Evolutionary conservation across 495 filamentous ascomycete species (phyloP).

Genomic region (Pseudoneurospora amorphoporcata): DNA sequence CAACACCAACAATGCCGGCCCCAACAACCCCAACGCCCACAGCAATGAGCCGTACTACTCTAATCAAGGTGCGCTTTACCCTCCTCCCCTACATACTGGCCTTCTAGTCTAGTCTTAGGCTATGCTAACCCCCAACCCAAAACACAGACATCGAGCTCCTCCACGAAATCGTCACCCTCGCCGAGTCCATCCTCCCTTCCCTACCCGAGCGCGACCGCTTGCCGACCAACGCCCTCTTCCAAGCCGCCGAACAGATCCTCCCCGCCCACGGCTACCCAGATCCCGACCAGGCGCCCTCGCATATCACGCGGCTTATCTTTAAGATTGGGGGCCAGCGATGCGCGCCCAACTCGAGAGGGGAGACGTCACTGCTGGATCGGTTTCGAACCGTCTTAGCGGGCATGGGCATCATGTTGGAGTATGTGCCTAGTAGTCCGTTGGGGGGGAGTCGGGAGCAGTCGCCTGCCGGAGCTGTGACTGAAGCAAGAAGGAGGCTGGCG

Average conservation of each 20-base stretch:
- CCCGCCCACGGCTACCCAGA: constrained; percentile 51
- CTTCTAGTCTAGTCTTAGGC: too few species aligned
- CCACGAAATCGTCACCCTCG: constrained; percentile 62
- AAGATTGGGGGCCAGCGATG: constrained; percentile 54
- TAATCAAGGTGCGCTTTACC: constrained; percentile 49
- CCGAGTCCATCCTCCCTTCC: constrained; percentile 46
- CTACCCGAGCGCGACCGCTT: constrained; percentile 50
- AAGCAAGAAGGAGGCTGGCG: not conserved
- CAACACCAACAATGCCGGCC: constrained; percentile 9
- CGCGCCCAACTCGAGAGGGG: constrained; percentile 13
- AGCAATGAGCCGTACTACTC: constrained; percentile 33
- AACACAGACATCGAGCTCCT: constrained; percentile 64
- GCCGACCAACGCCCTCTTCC: constrained; percentile 70
- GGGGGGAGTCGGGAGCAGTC: constrained; percentile 2
- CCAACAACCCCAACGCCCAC: constrained; percentile 22
- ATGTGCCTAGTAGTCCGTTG: constrained; percentile 12
- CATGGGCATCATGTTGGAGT: constrained; percentile 22
- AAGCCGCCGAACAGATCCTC: constrained; percentile 65
- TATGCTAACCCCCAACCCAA: constrained; percentile 8
- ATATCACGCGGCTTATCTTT: constrained; percentile 69
- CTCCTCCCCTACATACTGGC: not conserved
- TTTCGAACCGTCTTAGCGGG: constrained; percentile 23
- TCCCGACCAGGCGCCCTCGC: constrained; percentile 54
- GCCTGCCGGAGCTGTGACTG: not conserved
- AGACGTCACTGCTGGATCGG: constrained; percentile 19